These are phyloP conservation scores for Plasmodiophora brassicae DNA, from an alignment of 208 protist species.

Conservation along the genomic window DNA sequence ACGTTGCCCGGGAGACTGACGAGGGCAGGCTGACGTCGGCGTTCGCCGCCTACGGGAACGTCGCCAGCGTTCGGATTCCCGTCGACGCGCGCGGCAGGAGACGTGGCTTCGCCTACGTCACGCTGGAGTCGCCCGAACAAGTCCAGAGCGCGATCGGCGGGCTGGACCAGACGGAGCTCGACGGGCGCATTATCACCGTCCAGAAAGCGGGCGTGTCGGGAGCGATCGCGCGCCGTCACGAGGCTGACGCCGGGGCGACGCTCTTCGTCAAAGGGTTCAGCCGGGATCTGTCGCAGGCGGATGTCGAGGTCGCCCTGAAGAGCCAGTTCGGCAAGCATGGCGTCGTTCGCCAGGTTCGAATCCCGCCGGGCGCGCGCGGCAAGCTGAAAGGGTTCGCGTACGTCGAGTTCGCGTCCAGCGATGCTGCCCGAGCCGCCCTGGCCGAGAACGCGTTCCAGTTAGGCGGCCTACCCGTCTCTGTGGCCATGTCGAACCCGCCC, in stretches of 20 bases:
- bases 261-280: conserved; percentile 4
- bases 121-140: not conserved
- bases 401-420: not conserved
- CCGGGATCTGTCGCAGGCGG: not conserved
- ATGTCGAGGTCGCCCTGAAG: not conserved
- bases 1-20: not conserved
- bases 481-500: not conserved
- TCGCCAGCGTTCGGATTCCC: not conserved
- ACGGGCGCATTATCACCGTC: conserved; percentile 6
- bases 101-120: not conserved
- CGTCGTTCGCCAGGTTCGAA: not conserved
- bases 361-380: not conserved
- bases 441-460: not conserved
- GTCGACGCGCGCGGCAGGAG: not conserved
- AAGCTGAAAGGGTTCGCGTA: conserved; percentile 13
- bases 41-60: not conserved
- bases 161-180: not conserved
- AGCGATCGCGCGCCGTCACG: not conserved
- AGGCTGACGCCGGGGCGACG: not conserved
- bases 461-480: not conserved
- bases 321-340: not conserved
- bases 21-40: not conserved
- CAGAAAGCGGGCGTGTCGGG: not conserved
- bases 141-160: not conserved
- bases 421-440: not conserved